These are phyloP conservation scores for Pezicula rhizophila DNA, from an alignment of 2,329 filamentous ascomycete species.

Conservation along the genomic window DNA sequence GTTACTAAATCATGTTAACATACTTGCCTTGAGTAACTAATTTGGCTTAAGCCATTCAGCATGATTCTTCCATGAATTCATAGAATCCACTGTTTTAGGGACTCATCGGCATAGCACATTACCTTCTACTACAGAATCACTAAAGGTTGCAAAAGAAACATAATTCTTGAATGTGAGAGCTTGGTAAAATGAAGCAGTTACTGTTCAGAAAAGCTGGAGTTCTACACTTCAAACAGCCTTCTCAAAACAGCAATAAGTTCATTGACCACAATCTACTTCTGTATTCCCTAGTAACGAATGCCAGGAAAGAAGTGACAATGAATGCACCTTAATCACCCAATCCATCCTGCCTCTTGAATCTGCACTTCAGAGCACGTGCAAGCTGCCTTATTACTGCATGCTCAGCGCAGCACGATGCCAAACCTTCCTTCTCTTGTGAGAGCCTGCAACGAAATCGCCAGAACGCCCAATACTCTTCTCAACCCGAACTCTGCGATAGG, in stretches of 20 bases:
- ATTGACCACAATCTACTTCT: no score
- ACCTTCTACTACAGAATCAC: no score
- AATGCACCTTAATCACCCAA: slow-evolving; percentile 13
- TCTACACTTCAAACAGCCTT: slow-evolving; percentile 1
- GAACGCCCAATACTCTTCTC: slow-evolving; percentile 5
- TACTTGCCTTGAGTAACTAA: no score
- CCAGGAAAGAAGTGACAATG: not conserved
- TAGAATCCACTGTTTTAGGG: no score
- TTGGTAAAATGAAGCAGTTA: not conserved
- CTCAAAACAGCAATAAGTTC: no score
- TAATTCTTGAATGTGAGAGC: no score
- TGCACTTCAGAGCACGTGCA: not conserved
- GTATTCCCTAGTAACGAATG: no score
- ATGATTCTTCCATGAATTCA: no score
- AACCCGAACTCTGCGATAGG: slow-evolving; percentile 55
- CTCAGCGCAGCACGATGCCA: slow-evolving; percentile 26
- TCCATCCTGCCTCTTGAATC: slow-evolving; percentile 15
- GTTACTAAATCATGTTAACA: no score
- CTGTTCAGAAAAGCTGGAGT: not conserved
- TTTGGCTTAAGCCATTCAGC: no score
- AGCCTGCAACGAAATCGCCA: slow-evolving; percentile 2
- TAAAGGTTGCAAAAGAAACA: no score
- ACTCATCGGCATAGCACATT: no score
- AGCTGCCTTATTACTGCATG: slow-evolving; percentile 17
- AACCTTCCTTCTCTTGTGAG: slow-evolving; percentile 13